Base-by-base conservation (phyloP, 83 land plant species). In the Isoetes engelmannii region DNA sequence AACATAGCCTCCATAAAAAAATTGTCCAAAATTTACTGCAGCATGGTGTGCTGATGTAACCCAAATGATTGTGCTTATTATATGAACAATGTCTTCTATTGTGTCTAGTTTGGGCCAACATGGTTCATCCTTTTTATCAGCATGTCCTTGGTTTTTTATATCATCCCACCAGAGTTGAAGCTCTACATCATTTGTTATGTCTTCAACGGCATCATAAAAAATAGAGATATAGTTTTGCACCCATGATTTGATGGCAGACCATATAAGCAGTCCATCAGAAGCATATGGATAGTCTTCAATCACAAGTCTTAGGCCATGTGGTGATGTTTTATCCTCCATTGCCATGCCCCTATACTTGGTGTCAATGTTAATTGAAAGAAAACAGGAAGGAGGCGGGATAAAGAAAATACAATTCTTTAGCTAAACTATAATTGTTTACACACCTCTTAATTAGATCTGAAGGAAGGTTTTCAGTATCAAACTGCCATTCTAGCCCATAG, bases 21-120 rank as follows among this genome's bases (percentile, higher is more conserved):
- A 89, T 66, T 87, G 95, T 0, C 88, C 95, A 50, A 89, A 89
- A 79, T 89, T 87, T 3, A 89, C 65, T 7, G 95, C 88, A 15
- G 85, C 95, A 63, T 89, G 95, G 55, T 85, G 90, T 41, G 85
- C 90, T 4, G 91, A 89, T 7, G 88, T 82, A 12, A 74, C 65
- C 90, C 88, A 89, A 47, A 89, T 87, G 61, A 89, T 87, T 15
- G 63, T 89, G 28, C 83, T 80, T 19, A 89, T 63, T 3, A 85
- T 80, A 8, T 65, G 21, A 7, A 72, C 64, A 20, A 87, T 66
- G 70, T 87, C 86, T 17, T 84, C 84, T 63, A 65, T 77, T 47
- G 81, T 87, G 8, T 77, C 62, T 45, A 90, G 77, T n/a, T 79
- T 67, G 21, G 91, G 91, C 85, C 87, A 83, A 86, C 95, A 87